Evolutionary conservation across 1,284 basidiomycete genomes (phyloP), one percentile per base, ranked within the genome.

Genomic region (Sporisorium scitamineum): DNA sequence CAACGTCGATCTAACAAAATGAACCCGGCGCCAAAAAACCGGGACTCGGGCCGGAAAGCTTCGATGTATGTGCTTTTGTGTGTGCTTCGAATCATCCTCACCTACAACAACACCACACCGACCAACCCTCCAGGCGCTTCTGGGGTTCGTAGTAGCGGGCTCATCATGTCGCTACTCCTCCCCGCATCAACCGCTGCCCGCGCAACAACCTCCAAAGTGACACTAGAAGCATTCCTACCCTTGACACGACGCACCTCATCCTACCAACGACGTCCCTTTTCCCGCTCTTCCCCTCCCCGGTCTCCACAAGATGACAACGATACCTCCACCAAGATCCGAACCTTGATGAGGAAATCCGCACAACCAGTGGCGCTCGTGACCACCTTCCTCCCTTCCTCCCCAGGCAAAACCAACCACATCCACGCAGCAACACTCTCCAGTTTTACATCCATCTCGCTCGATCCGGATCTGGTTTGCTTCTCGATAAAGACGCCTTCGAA

Each of bases 371-470:
- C 70, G 0, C 59, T 76, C 20, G 34, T 73, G 18, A 73, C 66
- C 18, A 63, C 65, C n/a, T 64, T 69, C 14, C 63, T 76, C 9
- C 59, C 74, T n/a, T n/a, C n/a, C 6, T 5, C 0, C 39, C 53
- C 14, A 14, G 45, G 1, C 37, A 16, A 1, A 6, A 24, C 26
- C 4, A 42, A 20, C 6, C 41, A 50, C n/a, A 70, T 76, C 0
- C 74, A 76, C 39, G 74, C 59, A 2, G 74, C 74, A 22, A 76
- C 74, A 6, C 63, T 76, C 3, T 76, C 74, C 6, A 66, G 61
- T 26, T 76, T 76, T 22, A 50, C 59, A 8, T 66, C 70, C 8
- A 54, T 76, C 41, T 72, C 70, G 16, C 31, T 73, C 14, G 44
- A 59, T 3, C 74, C 74, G 18, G 59, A 72, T 14, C 39, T 76